These are phyloP conservation scores for Friedmanniomyces endolithicus DNA, from an alignment of 495 filamentous ascomycete species.

Conservation along the genomic window DNA sequence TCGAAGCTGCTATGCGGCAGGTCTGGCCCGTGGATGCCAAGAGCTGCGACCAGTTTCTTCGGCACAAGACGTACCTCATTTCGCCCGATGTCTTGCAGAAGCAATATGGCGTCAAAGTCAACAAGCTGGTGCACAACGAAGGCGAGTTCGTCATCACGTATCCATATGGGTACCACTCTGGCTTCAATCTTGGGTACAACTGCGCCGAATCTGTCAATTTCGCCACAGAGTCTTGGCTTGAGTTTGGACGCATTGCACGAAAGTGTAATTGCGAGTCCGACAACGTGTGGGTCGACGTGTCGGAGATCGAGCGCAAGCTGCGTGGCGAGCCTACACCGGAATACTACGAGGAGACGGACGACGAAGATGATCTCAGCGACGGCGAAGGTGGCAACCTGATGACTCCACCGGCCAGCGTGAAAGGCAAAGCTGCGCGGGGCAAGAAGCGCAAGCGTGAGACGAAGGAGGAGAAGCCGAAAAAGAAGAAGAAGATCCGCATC, in stretches of 20 bases:
- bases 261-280: conserved; percentile 93
- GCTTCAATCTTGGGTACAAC: conserved; percentile 96
- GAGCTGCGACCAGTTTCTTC: conserved; percentile 88
- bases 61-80: conserved; percentile 97
- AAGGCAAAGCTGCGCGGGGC: conserved; percentile 41
- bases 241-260: conserved; percentile 92
- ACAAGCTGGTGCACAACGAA: conserved; percentile 88
- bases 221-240: conserved; percentile 82
- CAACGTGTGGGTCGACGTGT: conserved; percentile 95
- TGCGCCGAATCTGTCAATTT: conserved; percentile 99
- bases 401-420: conserved; percentile 66
- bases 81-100: conserved; percentile 76
- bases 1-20: conserved; percentile 85
- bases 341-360: conserved; percentile 68
- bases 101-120: conserved; percentile 86
- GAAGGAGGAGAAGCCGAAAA: conserved; percentile 44
- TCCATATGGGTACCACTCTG: conserved; percentile 96
- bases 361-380: conserved; percentile 57
- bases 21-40: conserved; percentile 96
- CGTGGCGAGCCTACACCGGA: conserved; percentile 82
- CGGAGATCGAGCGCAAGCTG: conserved; percentile 86
- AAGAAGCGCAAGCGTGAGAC: conserved; percentile 48
- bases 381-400: conserved; percentile 60
- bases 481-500: conserved; percentile 53
- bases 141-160: conserved; percentile 98